Evolutionary conservation across 805 yeast genomes (phyloP).

Genomic region (Alloascoidea africana): DNA sequence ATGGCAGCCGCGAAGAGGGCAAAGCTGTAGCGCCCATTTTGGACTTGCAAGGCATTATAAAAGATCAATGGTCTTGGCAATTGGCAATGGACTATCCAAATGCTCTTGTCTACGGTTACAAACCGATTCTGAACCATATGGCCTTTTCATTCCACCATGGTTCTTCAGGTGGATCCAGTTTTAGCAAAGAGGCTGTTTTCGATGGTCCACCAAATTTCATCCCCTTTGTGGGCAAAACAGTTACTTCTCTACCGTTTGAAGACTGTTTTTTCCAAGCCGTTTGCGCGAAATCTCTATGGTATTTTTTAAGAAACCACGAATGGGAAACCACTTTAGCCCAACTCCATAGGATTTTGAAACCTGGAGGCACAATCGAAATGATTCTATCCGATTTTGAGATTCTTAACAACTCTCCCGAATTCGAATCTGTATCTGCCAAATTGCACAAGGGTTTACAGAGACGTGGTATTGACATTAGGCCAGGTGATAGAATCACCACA

Average conservation of each 20-base stretch:
- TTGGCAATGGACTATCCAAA: conserved; percentile 16
- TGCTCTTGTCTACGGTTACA: conserved; percentile 15
- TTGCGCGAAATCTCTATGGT: conserved; percentile 17
- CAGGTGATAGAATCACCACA: no score
- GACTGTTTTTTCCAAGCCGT: conserved; percentile 16
- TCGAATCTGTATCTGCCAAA: conserved; percentile 6
- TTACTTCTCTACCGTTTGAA: conserved; percentile 15
- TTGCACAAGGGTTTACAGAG: conserved; percentile 7
- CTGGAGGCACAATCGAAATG: conserved; percentile 16
- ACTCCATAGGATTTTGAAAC: conserved; percentile 14
- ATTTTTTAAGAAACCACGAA: conserved; percentile 10
- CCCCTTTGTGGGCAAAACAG: conserved; percentile 14
- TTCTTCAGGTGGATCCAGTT: no score
- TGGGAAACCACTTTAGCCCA: conserved; percentile 14
- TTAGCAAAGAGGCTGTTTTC: no score
- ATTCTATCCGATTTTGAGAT: conserved; percentile 11
- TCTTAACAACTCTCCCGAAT: conserved; percentile 8
- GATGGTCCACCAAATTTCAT: conserved; percentile 17
- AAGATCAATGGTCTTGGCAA: conserved; percentile 18
- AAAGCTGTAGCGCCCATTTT: conserved; percentile 3
- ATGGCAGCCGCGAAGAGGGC: no score
- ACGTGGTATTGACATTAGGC: conserved; percentile 8
- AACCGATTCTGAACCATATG: no score
- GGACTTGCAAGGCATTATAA: conserved; percentile 8
- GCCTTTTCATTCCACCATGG: no score